A percentile compares a stretch with the other conserved stretches of the same genome.
Conservation (phyloP, 768 basidiomycete species). For the Bullera alba region DNA sequence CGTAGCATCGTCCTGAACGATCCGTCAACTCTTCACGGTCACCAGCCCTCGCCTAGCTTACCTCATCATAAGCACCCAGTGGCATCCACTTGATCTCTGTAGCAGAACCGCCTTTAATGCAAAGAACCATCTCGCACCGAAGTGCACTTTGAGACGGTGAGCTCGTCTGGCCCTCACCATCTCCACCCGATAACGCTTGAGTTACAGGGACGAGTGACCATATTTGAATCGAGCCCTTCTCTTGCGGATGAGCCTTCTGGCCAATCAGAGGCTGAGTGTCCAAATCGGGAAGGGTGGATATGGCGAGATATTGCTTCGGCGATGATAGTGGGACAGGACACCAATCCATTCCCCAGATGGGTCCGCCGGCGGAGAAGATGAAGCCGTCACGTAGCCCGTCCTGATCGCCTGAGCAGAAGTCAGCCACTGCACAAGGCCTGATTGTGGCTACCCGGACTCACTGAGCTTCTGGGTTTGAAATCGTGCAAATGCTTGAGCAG, state of each 20-base stretch:
- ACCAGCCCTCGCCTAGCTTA: slow-evolving; percentile 32
- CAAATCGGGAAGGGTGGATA: slow-evolving; percentile 64
- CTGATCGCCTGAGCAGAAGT: slow-evolving; percentile 9
- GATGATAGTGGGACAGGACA: slow-evolving; percentile 53
- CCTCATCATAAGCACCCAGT: slow-evolving; percentile 65
- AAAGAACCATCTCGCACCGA: slow-evolving; percentile 76
- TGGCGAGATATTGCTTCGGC: slow-evolving; percentile 70
- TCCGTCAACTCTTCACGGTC: slow-evolving; percentile 1
- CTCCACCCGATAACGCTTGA: no score
- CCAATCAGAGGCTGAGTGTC: slow-evolving; percentile 64
- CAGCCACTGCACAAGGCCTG: background rate
- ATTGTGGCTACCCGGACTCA: background rate
- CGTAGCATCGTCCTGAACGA: slow-evolving; percentile 7
- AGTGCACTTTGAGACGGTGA: no score
- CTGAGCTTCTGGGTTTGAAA: background rate
- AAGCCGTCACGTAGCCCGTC: slow-evolving; percentile 9
- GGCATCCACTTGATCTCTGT: slow-evolving; percentile 90
- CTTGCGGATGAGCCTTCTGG: slow-evolving; percentile 49
- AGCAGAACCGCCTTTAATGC: slow-evolving; percentile 71
- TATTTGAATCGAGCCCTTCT: slow-evolving; percentile 70
- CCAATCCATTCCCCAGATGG: slow-evolving; percentile 90
- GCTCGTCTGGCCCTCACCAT: no score
- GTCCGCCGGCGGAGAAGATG: slow-evolving; percentile 77
- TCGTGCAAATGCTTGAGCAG: background rate
- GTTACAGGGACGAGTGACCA: slow-evolving; percentile 56